Base-by-base conservation (phyloP, 2,329 filamentous ascomycete genomes). In the Beauveria varroae region DNA sequence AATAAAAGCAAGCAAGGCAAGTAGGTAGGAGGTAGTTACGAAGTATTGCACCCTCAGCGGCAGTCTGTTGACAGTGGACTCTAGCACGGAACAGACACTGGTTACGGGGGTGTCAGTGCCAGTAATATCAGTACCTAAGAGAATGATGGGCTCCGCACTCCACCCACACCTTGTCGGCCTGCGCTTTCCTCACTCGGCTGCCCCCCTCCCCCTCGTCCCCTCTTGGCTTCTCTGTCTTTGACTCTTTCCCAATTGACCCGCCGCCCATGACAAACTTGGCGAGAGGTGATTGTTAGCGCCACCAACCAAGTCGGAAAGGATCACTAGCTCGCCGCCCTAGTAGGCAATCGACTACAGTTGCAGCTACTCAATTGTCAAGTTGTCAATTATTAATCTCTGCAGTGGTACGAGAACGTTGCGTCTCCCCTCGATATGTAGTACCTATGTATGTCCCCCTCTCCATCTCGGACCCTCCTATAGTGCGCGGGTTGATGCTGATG, bases 251-350 rank as follows among this genome's bases (percentile, higher is more conserved):
- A 30, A n/a, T 52, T n/a, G 43, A 34, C 57, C 57, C 57, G 49
- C 57, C 34, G 40, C 10, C 8, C n/a, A 53, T 53, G 57, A 53
- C 57, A 52, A 52, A 60, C 37, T 53, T 60, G 40, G 57, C 47
- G 40, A 59, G 57, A 53, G 22, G 47, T 60, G 46, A 60, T 53
- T 44, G 47, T 44, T 20, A 37, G 49, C 57, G 57, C 57, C 57
- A 59, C 57, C 34, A 34, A 18, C 28, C 47, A 59, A 37, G 57
- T 59, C 44, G 34, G 46, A 43, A 50, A 50, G 30, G 30, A 40
- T 57, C 34, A 10, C n/a, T 51, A 51, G 55, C 44, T 30, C 43
- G 43, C 55, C 30, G 43, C 41, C 41, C 41, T 46, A 57, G 41
- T 41, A 57, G 54, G 43, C 54, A 37, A 6, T 12, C 10, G 30